Evolutionary conservation across 2,329 filamentous ascomycete genomes (phyloP), one percentile per base, ranked within the genome.

Genomic region (Trichoderma aggressivum): DNA sequence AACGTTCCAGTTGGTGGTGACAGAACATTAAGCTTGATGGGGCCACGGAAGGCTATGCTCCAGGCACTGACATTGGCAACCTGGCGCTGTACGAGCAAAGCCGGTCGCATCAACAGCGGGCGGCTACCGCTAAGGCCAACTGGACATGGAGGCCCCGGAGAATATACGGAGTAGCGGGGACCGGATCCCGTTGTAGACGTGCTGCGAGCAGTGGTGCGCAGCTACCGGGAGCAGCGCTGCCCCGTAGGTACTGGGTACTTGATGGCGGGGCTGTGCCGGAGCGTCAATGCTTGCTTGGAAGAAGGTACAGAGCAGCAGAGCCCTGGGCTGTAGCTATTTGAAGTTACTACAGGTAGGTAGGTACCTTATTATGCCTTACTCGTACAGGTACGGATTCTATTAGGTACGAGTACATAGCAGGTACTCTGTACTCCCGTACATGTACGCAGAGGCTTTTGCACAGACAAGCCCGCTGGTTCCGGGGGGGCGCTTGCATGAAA

Each of bases 211-310:
- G 62, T 18, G 10, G 30, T n/a, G n/a, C 8, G 2, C 21, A 24
- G 47, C 12, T 67, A 67, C 64, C 24, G n/a, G 32, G 16, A 18
- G 28, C 14, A 24, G 26, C n/a, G 28, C 24, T 39, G n/a, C 24
- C 7, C 26, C 24, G 6, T 16, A 47, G n/a, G 64, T 67, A 67
- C n/a, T 30, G 16, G n/a, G 64, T 43, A 59, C 64, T 21, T 67
- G 64, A 43, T 67, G 64, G 64, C 64, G 64, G 64, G 64, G 64
- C 64, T 67, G 64, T 59, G 64, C 64, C 36, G 24, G 26, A 34
- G 12, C 55, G 34, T 24, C n/a, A n/a, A n/a, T n/a, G n/a, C n/a
- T n/a, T 34, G 11, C 47, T 53, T 53, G 56, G 18, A 16, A 58
- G 28, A 28, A 28, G 24, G 18, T 32, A 26, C 55, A 32, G 50